phyloP scores from a whole-genome alignment of 805 yeast species.

The Wickerhamiella allomyrinae region DNA sequence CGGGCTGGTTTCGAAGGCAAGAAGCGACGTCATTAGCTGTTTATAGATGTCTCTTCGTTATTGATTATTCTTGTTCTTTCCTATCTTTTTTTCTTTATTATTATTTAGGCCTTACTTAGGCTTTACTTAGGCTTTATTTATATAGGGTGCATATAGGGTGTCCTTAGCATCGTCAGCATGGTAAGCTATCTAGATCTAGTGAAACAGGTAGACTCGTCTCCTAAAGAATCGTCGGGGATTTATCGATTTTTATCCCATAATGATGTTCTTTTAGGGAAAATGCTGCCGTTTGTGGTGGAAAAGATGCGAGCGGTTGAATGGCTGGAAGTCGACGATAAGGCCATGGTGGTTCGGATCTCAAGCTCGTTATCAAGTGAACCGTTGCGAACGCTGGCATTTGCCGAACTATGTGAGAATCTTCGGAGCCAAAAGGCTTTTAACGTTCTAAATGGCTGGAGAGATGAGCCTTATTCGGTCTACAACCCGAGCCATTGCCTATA shows the following conservation, averaged over 20 bases:
- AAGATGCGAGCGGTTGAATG: slow-evolving; percentile 2
- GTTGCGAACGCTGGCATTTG: slow-evolving; percentile 8
- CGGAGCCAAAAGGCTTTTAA: slow-evolving; percentile 14
- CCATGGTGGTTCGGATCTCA: slow-evolving; percentile 3
- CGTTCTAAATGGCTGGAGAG: slow-evolving; percentile 49
- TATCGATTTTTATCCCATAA: slow-evolving; percentile 23
- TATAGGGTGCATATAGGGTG: not conserved
- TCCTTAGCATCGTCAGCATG: not conserved
- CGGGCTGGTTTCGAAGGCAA: slow-evolving; percentile 89
- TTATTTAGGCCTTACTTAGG: not conserved
- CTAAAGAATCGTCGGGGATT: not conserved
- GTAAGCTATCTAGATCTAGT: slow-evolving; percentile 6
- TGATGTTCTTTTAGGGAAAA: slow-evolving; percentile 19
- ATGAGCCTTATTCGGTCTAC: slow-evolving; percentile 67
- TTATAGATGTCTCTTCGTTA: not conserved
- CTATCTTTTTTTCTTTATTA: not conserved
- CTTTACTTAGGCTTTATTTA: not conserved
- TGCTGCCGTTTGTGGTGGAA: slow-evolving; percentile 9
- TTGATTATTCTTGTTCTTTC: not conserved
- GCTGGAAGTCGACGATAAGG: slow-evolving; percentile 5
- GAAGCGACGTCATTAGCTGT: slow-evolving; percentile 2
- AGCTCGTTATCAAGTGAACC: not conserved
- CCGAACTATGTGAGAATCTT: slow-evolving; percentile 16
- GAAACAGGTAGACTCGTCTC: slow-evolving; percentile 5
- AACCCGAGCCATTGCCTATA: slow-evolving; percentile 43